Evolutionary conservation across 768 basidiomycete genomes (phyloP).

Genomic region (Tricholoma terreum): DNA sequence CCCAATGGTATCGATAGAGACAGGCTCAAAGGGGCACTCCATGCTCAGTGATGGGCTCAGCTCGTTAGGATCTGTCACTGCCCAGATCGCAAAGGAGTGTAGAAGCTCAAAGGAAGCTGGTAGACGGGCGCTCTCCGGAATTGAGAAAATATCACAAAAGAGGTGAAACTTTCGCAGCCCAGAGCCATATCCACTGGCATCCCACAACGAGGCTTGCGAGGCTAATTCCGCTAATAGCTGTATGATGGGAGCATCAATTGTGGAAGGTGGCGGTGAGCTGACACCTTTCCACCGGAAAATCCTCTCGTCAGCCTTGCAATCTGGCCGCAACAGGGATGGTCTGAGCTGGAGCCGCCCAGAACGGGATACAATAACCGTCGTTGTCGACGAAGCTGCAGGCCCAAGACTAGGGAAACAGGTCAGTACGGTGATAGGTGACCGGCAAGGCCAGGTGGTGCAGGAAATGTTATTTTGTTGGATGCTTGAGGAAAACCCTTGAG

Average conservation of each 20-base stretch:
- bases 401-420: background rate
- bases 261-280: conserved; percentile 20
- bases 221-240: background rate
- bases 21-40: too few relatives aligned
- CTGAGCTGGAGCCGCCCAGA: conserved; percentile 5
- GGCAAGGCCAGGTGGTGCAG: background rate
- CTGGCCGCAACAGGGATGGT: conserved; percentile 20
- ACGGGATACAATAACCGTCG: conserved; percentile 14
- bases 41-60: background rate
- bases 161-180: background rate
- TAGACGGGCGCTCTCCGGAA: too few relatives aligned
- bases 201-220: background rate
- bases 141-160: too few relatives aligned
- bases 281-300: conserved; percentile 33
- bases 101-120: too few relatives aligned
- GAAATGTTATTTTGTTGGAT: background rate
- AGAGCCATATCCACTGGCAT: conserved; percentile 1
- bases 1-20: background rate
- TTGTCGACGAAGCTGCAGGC: background rate
- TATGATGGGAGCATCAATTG: conserved; percentile 2
- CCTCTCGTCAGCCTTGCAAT: conserved; percentile 20
- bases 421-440: background rate
- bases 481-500: background rate
- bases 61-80: background rate
- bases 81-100: background rate